A percentile compares a stretch with the other conserved stretches of the same genome.
Evolutionary conservation across 306 rosid genomes (phyloP).

Genomic region (Castanea mollissima): DNA sequence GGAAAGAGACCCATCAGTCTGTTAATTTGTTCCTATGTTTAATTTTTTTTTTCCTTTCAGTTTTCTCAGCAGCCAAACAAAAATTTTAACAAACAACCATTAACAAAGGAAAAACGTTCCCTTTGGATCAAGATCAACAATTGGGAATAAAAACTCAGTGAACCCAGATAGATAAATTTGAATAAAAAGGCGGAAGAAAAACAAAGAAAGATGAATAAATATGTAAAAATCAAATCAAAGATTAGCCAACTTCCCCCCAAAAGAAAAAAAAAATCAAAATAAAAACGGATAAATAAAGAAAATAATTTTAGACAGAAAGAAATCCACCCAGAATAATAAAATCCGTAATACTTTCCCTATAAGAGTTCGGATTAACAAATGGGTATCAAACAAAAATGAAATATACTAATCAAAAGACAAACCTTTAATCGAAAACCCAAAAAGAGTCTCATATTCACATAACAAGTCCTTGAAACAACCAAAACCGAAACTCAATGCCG

Average conservation of each 20-base stretch:
- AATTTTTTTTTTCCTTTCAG: neutral
- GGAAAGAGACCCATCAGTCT: neutral
- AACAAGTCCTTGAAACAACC: conserved; percentile 36
- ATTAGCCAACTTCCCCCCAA: neutral
- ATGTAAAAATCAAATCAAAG: neutral
- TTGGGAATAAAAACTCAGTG: neutral
- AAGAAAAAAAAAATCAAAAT: neutral
- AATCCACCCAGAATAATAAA: neutral
- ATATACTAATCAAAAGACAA: too few relatives aligned
- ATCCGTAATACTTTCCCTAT: neutral
- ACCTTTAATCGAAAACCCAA: neutral
- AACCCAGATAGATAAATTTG: neutral
- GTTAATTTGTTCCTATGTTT: neutral
- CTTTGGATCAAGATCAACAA: neutral
- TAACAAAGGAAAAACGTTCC: neutral
- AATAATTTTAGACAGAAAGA: neutral
- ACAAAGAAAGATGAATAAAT: neutral
- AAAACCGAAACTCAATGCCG: conserved; percentile 35
- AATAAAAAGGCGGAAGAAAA: neutral
- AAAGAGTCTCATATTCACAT: neutral
- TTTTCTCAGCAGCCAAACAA: neutral
- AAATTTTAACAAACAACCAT: neutral
- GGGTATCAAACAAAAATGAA: neutral
- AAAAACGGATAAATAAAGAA: neutral
- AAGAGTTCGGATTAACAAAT: neutral